Evolutionary conservation across 805 yeast genomes (phyloP), one percentile per base, ranked within the genome.

Genomic region (Kluyveromyces dobzhanskii): DNA sequence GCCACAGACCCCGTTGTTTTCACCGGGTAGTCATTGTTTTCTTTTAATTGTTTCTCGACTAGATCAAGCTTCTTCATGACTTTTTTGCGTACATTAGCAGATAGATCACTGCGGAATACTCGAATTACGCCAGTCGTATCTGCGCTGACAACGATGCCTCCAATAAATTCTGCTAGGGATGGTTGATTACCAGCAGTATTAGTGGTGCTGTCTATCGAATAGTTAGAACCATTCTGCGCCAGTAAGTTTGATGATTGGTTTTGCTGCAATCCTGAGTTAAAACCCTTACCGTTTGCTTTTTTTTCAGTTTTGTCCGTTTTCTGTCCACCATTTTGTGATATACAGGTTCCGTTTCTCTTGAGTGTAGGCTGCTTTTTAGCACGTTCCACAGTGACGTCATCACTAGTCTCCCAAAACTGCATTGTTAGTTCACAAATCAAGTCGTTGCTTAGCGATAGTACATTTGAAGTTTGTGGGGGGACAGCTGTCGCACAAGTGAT

Each of bases 401-500:
- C 41, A 4, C 40, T 33, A 17, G 30, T 49, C 28, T 42, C 49
- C 25, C 49, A 40, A 18, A 53, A 48, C 24, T 62, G 62, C 34
- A 54, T 46, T 27, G 65, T 56, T 32, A 84, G 55, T 44, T 85
- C 94, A 58, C 73, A 85, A 4, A 88, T 75, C 8, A 83, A 75
- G 58, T 87, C 97, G 52, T 83, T 83, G 1, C 94, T 80, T 30
- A 78, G 63, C 33, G 81, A 78, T 30, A 88, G 57, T 11, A 80
- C 62, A 45, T 75, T 77, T 35, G 73, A 67, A 0, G 95, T 81
- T 4, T 67, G 66, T 14, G 72, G 62, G 0, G 96, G 95, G 1
- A 94, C 95, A 61, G 86, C 75, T 0, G 76, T 51, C 0, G 95
- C 88, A 28, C 73, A 76, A 30, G 90, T 87, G 25, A 86, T 84